Conservation (phyloP, 2,329 filamentous ascomycete genomes). For the Ceratocystis albifundus region DNA sequence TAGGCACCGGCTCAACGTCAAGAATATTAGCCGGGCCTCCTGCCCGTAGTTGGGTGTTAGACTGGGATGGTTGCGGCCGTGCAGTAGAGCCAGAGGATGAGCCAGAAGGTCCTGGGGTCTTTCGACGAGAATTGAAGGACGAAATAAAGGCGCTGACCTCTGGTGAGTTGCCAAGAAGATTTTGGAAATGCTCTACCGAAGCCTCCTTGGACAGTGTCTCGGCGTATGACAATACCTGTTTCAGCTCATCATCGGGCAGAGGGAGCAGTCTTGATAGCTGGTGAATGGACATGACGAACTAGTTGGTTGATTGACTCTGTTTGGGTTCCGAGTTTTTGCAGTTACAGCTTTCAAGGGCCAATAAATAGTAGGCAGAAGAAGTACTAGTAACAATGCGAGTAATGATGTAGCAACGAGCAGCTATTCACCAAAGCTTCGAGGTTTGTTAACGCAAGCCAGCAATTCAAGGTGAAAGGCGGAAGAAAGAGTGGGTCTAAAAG, state of each 20-base stretch:
- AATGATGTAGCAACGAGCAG: background rate
- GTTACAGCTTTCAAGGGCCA: background rate
- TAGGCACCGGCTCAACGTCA: slow-evolving; percentile 38
- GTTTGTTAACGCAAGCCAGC: background rate
- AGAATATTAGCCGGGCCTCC: slow-evolving; percentile 23
- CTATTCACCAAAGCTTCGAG: background rate
- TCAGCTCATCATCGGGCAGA: slow-evolving; percentile 71
- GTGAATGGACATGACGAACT: slow-evolving; percentile 40
- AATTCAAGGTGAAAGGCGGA: background rate
- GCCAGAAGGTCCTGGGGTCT: slow-evolving; percentile 32
- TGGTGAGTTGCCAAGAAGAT: slow-evolving; percentile 76
- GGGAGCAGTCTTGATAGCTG: slow-evolving; percentile 72
- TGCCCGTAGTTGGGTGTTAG: background rate
- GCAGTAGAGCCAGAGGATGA: slow-evolving; percentile 21
- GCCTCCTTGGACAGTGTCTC: slow-evolving; percentile 62
- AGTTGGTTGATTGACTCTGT: background rate
- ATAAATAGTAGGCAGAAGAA: background rate
- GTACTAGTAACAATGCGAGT: background rate
- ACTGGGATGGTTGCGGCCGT: slow-evolving; percentile 6
- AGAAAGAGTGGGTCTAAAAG: background rate
- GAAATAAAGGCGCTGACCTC: slow-evolving; percentile 66
- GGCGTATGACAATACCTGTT: slow-evolving; percentile 75
- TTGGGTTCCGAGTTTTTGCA: background rate
- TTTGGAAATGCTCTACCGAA: slow-evolving; percentile 73
- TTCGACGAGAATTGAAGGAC: slow-evolving; percentile 60